Evolutionary conservation across 2,329 filamentous ascomycete genomes (phyloP), one percentile per base, ranked within the genome.

Genomic region (Penicillium thymicola): DNA sequence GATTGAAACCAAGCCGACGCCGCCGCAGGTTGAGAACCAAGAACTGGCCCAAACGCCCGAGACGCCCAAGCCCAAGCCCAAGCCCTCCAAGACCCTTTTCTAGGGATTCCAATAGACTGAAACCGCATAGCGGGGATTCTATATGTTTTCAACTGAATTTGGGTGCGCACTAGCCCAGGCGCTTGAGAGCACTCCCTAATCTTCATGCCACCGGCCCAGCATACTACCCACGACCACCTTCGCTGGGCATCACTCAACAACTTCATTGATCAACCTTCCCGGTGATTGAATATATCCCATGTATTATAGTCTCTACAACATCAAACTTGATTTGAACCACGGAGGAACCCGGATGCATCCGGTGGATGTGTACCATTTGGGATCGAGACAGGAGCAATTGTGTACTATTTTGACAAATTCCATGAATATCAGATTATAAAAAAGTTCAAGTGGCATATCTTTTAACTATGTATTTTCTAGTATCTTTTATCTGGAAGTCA

Each of bases 291-390:
- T 57, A 55, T 55, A 50, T 49, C 51, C 48, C 48, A 51, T 68
- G 65, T 66, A 68, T 66, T 63, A 67, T 67, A 68, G 48, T 56
- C 28, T 68, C 62, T 66, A 66, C 58, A 67, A 58, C 59, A 61
- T 62, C 57, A 43, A 57, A 57, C 28, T 38, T 40, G 38, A 30
- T 49, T 50, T 41, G 34, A 28, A 48, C 14, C 30, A 27, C 36
- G 25, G 25, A 48, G 21, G 8, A 34, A 16, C 7, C 44, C 18
- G 18, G 21, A 48, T 28, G 18, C 10, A 48, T 38, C 34, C 34
- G 21, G 32, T 34, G 27, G 32, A 14, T 16, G 13, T 41, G 18
- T 40, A 14, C 27, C 25, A 40, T 34, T 25, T 44, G 16, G 49
- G 16, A 27, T 36, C 5, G 38, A 43, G 21, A 42, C 49, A 36